phyloP scores from a whole-genome alignment of 2,329 filamentous ascomycete species.

The Neofusicoccum laricinum region DNA sequence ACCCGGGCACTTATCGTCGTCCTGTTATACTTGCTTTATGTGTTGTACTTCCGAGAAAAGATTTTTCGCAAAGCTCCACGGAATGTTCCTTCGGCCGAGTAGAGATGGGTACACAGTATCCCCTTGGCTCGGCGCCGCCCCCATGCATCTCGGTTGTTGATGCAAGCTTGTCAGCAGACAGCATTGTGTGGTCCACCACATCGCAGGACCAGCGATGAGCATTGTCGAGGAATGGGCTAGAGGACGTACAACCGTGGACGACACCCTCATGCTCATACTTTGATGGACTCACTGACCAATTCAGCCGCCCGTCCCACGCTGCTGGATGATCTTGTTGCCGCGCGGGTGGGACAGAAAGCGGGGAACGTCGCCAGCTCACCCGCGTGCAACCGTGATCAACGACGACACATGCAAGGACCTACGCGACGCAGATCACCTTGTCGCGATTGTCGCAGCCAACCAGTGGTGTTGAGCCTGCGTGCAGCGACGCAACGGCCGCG shows the following conservation, averaged over 20 bases:
- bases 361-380: conserved; percentile 15
- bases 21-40: neutral
- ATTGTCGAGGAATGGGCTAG: neutral
- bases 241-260: neutral
- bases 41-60: neutral
- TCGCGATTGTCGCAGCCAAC: neutral
- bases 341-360: conserved; percentile 10
- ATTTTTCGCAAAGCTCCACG: neutral
- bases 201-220: neutral
- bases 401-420: conserved; percentile 8
- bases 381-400: conserved; percentile 14
- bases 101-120: neutral
- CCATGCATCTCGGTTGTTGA: conserved; percentile 8
- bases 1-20: neutral
- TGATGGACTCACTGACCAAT: neutral
- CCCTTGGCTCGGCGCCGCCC: neutral
- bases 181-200: neutral
- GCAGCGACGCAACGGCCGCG: neutral
- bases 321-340: conserved; percentile 1
- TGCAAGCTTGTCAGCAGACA: conserved; percentile 6
- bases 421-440: conserved; percentile 1
- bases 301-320: neutral
- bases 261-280: neutral
- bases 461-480: neutral
- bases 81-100: conserved; percentile 10